Evolutionary conservation across 345 rosid genomes (phyloP).

Genomic region (Cardiospermum halicacabum): DNA sequence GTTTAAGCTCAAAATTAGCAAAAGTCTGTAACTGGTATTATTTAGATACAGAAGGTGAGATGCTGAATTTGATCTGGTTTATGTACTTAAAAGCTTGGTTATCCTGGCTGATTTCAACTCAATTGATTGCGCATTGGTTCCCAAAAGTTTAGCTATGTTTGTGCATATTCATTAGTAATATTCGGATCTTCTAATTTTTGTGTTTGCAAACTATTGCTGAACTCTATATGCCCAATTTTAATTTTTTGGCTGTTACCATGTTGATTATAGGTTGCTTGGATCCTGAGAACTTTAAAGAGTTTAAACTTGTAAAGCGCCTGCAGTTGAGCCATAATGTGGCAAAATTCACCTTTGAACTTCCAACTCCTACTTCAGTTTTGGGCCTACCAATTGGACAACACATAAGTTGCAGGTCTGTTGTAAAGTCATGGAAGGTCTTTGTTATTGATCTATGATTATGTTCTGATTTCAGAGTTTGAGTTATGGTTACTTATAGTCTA

Average conservation of each 20-base stretch:
- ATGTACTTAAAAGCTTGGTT: background rate
- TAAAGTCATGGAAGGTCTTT: background rate
- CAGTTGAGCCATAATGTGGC: slow-evolving; percentile 97
- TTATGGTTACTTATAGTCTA: background rate
- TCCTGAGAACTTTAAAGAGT: slow-evolving; percentile 85
- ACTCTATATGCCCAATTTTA: too few relatives aligned
- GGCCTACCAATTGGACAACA: slow-evolving; percentile 99
- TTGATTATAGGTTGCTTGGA: slow-evolving; percentile 59
- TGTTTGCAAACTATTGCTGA: background rate
- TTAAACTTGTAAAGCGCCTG: slow-evolving; percentile 76
- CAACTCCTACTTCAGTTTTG: slow-evolving; percentile 68
- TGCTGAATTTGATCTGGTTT: background rate
- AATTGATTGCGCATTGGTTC: background rate
- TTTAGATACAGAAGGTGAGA: background rate
- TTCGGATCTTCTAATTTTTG: background rate
- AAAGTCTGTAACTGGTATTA: background rate
- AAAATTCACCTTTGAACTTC: slow-evolving; percentile 77
- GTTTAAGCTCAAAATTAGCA: background rate
- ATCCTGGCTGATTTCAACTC: background rate
- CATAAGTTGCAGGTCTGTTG: slow-evolving; percentile 82
- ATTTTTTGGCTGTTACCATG: too few relatives aligned
- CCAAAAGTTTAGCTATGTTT: background rate
- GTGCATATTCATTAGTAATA: background rate
- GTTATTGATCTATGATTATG: background rate
- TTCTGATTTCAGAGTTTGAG: background rate